Percentiles rank a stretch among this genome's conserved stretches.
Conservation (phyloP, 2,329 filamentous ascomycete species). For the Cytospora leucostoma region DNA sequence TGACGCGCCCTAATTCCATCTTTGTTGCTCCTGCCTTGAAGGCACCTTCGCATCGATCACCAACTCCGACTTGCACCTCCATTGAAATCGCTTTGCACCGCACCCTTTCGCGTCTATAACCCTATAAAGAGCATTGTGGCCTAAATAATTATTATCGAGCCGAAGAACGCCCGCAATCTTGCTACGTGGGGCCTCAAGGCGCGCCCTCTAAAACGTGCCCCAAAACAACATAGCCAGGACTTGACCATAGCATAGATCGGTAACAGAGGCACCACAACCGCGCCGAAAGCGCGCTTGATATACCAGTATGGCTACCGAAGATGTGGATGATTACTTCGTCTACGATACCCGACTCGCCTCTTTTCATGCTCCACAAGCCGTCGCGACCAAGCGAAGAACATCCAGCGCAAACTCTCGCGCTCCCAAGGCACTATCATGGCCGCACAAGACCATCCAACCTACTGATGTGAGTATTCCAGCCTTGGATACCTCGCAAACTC, state of each 20-base stretch:
- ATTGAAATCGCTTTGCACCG: not conserved
- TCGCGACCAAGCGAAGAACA: slow-evolving; percentile 64
- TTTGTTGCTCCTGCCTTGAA: slow-evolving; percentile 5
- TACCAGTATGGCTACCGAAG: slow-evolving; percentile 34
- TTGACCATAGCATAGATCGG: not conserved
- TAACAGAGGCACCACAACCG: not conserved
- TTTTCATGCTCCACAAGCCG: slow-evolving; percentile 67
- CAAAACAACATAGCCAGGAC: not conserved
- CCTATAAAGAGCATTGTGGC: not conserved
- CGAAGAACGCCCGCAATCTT: not conserved
- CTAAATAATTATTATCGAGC: not conserved
- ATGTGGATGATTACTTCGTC: slow-evolving; percentile 57
- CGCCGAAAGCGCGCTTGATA: slow-evolving; percentile 1
- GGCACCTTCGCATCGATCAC: slow-evolving; percentile 1
- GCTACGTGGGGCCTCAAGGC: slow-evolving; percentile 1
- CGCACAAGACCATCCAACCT: slow-evolving; percentile 63
- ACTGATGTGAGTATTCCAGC: slow-evolving; percentile 57
- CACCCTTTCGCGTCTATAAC: not conserved
- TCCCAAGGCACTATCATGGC: slow-evolving; percentile 69
- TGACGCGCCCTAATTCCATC: slow-evolving; percentile 9
- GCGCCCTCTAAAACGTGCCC: slow-evolving; percentile 4
- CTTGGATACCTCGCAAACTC: not conserved
- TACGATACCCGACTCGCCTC: slow-evolving; percentile 78
- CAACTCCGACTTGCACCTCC: not conserved
- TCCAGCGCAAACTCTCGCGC: slow-evolving; percentile 60